Base-by-base conservation (phyloP, 768 basidiomycete genomes). In the Leccinum boreale region DNA sequence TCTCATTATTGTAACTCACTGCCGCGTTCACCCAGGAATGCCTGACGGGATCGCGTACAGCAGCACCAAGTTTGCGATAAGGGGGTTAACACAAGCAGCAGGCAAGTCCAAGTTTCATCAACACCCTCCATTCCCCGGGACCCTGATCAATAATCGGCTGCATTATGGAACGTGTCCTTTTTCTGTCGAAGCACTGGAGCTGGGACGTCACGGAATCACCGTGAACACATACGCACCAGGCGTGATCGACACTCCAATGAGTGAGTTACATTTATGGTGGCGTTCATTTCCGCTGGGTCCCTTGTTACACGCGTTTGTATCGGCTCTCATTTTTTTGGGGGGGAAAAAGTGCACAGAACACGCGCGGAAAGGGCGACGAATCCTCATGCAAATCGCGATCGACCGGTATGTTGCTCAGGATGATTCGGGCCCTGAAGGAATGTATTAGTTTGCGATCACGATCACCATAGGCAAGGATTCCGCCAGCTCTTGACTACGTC, bases 211-310 rank as follows among this genome's bases (percentile, higher is more conserved):
- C 55, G 65, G 65, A 6, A 80, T 79, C 35, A 78, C 74, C 1
- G 77, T 78, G 17, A 80, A 80, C 36, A 72, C 75, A 2, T 78
- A 78, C 51, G 77, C 45, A 2, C 67, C 53, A 3, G 62, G 62
- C 7, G 63, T 49, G 17, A 60, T 57, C 28, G 35, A 55, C 19
- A 62, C 48, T 9, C 47, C 47, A 11, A 58, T 53, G 31, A 26
- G 61, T 58, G 58, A 39, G 36, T 39, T 39, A 39, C 36, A 17
- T 36, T 36, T 39, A n/a, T 39, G 67, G 73, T 55, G 46, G 10
- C 23, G 28, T 51, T 33, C 29, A n/a, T 54, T n/a, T 52, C 49
- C 47, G 45, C 14, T 29, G 19, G 14, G 36, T 14, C 45, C 14
- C 19, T 12, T 53, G 52, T 6, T 17, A 49, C 9, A 23, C 12